These are phyloP conservation scores for Crithidia mellificae DNA, from an alignment of 208 protist species.

Conservation along the genomic window DNA sequence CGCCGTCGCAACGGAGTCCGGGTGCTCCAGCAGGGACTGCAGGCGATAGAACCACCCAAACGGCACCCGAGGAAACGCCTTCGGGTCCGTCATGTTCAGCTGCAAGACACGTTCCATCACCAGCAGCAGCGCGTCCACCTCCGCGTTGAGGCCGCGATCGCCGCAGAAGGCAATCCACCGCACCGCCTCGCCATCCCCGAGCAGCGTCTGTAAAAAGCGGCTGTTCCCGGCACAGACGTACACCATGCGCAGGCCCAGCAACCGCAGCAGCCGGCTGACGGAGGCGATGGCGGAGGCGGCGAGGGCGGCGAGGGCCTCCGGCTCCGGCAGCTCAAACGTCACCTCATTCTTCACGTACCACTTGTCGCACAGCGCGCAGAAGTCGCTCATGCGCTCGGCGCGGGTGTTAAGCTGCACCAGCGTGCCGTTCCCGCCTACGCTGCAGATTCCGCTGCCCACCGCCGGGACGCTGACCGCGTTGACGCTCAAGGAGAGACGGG, in stretches of 20 bases:
- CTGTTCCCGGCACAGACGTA: conserved; percentile 55
- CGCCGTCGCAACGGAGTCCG: conserved; percentile 45
- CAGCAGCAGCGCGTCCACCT: conserved; percentile 68
- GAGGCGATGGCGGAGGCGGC: conserved; percentile 54
- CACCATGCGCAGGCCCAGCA: conserved; percentile 74
- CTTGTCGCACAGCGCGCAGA: conserved; percentile 72
- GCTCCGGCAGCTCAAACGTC: conserved; percentile 51
- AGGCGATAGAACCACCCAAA: conserved; percentile 89
- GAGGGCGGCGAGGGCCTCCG: conserved; percentile 47
- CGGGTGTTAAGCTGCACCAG: conserved; percentile 19
- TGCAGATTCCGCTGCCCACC: conserved; percentile 11
- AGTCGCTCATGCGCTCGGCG: conserved; percentile 78
- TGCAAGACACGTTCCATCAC: conserved; percentile 61
- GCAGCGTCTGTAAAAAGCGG: conserved; percentile 47
- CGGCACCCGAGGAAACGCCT: conserved; percentile 59
- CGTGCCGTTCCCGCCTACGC: conserved; percentile 4
- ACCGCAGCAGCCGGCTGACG: conserved; percentile 71
- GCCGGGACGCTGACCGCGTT: conserved; percentile 17
- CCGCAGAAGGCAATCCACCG: conserved; percentile 67
- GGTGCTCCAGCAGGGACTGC: conserved; percentile 50
- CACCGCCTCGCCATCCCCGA: conserved; percentile 32
- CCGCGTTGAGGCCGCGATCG: conserved; percentile 70
- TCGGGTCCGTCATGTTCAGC: conserved; percentile 45
- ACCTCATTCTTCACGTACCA: conserved; percentile 70
- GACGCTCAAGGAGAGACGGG: conserved; percentile 7